Evolutionary conservation across 2,329 filamentous ascomycete genomes (phyloP), one percentile per base, ranked within the genome.

Genomic region (Colletotrichum karsti): DNA sequence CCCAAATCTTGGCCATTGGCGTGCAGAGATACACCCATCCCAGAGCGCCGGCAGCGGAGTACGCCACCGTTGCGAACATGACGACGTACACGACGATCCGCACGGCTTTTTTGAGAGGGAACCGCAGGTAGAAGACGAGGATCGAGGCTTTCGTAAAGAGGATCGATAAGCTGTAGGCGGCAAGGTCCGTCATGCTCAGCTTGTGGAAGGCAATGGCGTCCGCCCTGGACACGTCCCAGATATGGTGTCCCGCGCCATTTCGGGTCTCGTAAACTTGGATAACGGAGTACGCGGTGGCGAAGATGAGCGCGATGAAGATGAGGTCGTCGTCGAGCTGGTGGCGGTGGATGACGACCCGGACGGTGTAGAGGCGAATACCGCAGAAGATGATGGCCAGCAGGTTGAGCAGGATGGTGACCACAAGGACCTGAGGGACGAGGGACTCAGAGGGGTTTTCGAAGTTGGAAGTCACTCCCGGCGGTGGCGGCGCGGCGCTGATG

Each of bases 91-190:
- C 59, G 0, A 60, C 65, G 0, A 30, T 30, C 20, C 37, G 35
- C 1, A 64, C 50, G 3, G 28, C 13, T 0, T 13, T 39, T 7
- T 48, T 59, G 12, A 70, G 54, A 1, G 68, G 61, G 15, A 73
- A 73, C 2, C 72, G 72, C 1, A 73, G 64, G 46, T 72, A 73
- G 12, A 73, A 73, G 15, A 63, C 37, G 4, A 73, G 51, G 12
- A 73, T 70, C 2, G 72, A 73, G 4, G 64, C 69, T 18, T 73
- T 73, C 20, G 68, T 70, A 13, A 73, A 73, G 10, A 73, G 35
- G 1, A 69, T 69, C 2, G 71, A 65, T 6, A 73, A 26, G 39
- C 71, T 73, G 39, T 73, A 73, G 10, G 63, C 60, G 5, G 65
- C 60, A 13, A 68, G 53, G 6, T 68, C 65, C 13, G n/a, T 62